phyloP scores from a whole-genome alignment of 345 rosid genomes.

The Ceriops zippeliana region DNA sequence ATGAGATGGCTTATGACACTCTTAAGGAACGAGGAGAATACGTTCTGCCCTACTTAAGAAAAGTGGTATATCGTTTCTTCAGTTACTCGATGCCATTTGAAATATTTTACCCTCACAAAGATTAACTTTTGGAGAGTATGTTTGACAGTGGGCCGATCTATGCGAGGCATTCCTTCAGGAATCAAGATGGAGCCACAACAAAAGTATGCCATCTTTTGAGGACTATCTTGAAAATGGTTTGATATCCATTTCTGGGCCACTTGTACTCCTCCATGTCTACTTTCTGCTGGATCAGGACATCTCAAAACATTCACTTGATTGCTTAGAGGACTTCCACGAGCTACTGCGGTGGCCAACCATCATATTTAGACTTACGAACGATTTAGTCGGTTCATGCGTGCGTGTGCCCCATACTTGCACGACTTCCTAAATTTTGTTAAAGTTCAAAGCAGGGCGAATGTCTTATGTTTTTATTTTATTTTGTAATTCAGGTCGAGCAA shows the following conservation, averaged over 20 bases:
- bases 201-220: constrained; percentile 27
- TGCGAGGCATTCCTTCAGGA: constrained; percentile 41
- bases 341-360: constrained; percentile 32
- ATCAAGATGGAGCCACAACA: constrained; percentile 35
- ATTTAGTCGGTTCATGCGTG: constrained; percentile 46
- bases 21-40: constrained; percentile 23
- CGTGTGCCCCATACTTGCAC: not conserved
- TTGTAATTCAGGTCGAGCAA: not conserved
- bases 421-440: not conserved
- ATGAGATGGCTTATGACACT: constrained; percentile 43
- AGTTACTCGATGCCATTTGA: not conserved
- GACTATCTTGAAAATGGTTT: constrained; percentile 44
- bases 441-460: not conserved
- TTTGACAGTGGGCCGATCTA: constrained; percentile 42
- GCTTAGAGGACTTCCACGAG: constrained; percentile 17
- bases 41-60: constrained; percentile 8
- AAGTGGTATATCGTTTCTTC: not conserved
- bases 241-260: constrained; percentile 22
- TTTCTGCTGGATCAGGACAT: constrained; percentile 6
- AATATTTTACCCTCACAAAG: not conserved
- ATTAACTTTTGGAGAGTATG: not conserved
- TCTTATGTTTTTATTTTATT: not conserved
- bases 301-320: constrained; percentile 15
- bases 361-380: constrained; percentile 41
- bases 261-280: constrained; percentile 30